Percentiles rank a stretch among this genome's conserved stretches.
These are phyloP conservation scores for Grosmannia serpens DNA, from an alignment of 2,329 filamentous ascomycete species.

Conservation along the genomic window DNA sequence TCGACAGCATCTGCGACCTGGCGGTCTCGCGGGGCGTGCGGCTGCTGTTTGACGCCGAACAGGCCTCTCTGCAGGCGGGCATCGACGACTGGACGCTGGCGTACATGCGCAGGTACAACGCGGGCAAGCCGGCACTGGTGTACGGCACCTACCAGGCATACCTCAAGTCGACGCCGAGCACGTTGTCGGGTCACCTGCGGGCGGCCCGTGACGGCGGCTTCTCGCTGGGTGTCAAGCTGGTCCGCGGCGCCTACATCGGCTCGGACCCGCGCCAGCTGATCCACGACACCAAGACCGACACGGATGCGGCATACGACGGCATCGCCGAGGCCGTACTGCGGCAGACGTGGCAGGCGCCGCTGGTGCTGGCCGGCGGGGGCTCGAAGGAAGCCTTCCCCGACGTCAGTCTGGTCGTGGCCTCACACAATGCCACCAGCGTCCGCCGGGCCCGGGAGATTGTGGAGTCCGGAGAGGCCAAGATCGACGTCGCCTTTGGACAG, in stretches of 20 bases:
- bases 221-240: slow-evolving; percentile 61
- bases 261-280: slow-evolving; percentile 60
- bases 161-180: slow-evolving; percentile 48
- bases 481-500: slow-evolving; percentile 57
- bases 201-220: slow-evolving; percentile 48
- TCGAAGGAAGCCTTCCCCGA: slow-evolving; percentile 35
- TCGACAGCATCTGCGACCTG: slow-evolving; percentile 63
- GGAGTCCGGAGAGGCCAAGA: slow-evolving; percentile 27
- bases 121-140: slow-evolving; percentile 53
- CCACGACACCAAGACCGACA: slow-evolving; percentile 59
- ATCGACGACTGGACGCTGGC: slow-evolving; percentile 71
- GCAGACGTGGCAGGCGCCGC: slow-evolving; percentile 44
- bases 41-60: slow-evolving; percentile 79
- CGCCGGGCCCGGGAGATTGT: slow-evolving; percentile 40
- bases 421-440: slow-evolving; percentile 71
- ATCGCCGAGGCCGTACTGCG: slow-evolving; percentile 57
- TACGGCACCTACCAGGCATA: slow-evolving; percentile 77
- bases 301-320: slow-evolving; percentile 61
- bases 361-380: slow-evolving; percentile 30
- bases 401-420: slow-evolving; percentile 61
- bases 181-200: slow-evolving; percentile 48
- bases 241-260: slow-evolving; percentile 62
- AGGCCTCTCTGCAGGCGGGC: slow-evolving; percentile 64
- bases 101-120: slow-evolving; percentile 71
- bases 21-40: slow-evolving; percentile 58